Conservation (phyloP, 2,329 filamentous ascomycete species). For the Aspergillus floridensis region DNA sequence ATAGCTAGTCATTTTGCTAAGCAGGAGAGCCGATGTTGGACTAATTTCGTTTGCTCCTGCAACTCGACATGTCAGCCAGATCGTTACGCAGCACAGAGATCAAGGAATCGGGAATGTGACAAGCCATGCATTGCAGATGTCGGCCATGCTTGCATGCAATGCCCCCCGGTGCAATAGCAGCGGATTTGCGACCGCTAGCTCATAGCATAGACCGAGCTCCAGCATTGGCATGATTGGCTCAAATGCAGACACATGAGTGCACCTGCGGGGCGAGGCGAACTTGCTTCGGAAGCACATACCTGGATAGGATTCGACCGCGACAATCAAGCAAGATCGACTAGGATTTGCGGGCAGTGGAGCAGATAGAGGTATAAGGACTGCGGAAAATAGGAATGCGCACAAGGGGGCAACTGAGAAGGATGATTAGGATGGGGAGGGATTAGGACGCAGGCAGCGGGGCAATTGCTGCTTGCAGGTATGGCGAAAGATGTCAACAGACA, state of each 20-base stretch:
- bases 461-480: no score
- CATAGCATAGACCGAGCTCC: background rate
- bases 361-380: no score
- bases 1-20: conserved; percentile 5
- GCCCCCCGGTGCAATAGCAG: no score
- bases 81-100: no score
- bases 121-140: background rate
- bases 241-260: background rate
- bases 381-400: no score
- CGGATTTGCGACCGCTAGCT: background rate
- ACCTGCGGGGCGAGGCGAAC: background rate
- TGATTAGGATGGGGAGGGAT: no score
- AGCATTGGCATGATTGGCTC: background rate
- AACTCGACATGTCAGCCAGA: no score
- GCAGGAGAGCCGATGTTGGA: background rate
- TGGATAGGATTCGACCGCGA: background rate
- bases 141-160: background rate
- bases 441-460: no score
- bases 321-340: background rate
- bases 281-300: background rate
- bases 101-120: background rate
- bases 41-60: background rate
- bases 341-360: background rate
- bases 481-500: no score
- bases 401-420: no score